Evolutionary conservation across 2,329 filamentous ascomycete genomes (phyloP), one percentile per base, ranked within the genome.

Genomic region (Exophiala mesophila): DNA sequence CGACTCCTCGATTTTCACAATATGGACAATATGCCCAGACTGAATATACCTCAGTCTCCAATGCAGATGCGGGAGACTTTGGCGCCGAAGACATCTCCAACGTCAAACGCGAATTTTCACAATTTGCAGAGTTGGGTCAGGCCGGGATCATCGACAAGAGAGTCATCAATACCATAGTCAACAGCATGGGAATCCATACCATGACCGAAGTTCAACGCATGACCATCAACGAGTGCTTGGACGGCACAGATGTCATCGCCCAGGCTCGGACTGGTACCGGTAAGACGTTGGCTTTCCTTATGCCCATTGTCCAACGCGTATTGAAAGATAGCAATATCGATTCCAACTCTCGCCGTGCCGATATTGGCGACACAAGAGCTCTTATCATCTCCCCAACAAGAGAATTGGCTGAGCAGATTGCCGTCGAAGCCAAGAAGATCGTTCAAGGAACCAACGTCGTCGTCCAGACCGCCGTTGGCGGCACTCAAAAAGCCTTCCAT

Each of bases 121-220:
- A 58, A 18, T 72, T 71, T 44, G 46, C 56, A 12, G 63, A 70
- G 31, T 53, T 72, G 36, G 57, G 54, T 20, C 51, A 58, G 1
- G 51, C 60, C 19, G 59, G 59, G 2, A 45, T 71, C 34, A 76
- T 94, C 30, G 72, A 89, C 58, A 59, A 65, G 17, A 77, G 72
- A 45, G 66, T 96, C 38, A 72, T 94, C 50, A 59, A 71, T 3
- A 75, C 82, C 18, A 80, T 98, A 55, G 84, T 77, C 1, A 55
- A 76, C 4, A 76, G 79, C 39, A 85, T 97, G 82, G 70, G 74
- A 19, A 83, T 96, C 55, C 76, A 83, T 36, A 78, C 72, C 29
- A 97, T 98, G 92, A 97, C 90, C 16, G 84, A 92, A 16, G 90
- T 98, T 10, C 92, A 98, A 65, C 74, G 79, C 35, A 76, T 82